Conservation (phyloP, 2,329 filamentous ascomycete genomes). For the Claviceps cyperi region DNA sequence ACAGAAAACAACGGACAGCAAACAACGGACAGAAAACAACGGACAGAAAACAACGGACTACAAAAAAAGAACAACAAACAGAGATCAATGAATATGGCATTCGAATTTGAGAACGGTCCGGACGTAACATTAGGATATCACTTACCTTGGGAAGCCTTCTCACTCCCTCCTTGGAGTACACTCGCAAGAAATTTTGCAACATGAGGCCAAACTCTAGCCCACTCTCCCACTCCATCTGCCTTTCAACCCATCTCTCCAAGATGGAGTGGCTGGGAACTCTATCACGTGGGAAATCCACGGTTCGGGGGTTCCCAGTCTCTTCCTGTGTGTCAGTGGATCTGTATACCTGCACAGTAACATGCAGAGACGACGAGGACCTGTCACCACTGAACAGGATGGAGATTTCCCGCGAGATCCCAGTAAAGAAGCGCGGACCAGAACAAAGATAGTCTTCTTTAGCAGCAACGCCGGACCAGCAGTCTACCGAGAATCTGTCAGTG, state of each 20-base stretch:
- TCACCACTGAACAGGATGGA: slow-evolving; percentile 22
- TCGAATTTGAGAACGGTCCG: no score
- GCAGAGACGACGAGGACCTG: slow-evolving; percentile 23
- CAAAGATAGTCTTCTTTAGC: slow-evolving; percentile 20
- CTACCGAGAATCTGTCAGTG: slow-evolving; percentile 14
- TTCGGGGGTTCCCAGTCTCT: slow-evolving; percentile 16
- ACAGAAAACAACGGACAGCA: neutral
- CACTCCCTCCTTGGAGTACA: slow-evolving; percentile 20
- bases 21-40: neutral
- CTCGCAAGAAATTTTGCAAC: slow-evolving; percentile 24
- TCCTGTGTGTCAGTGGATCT: slow-evolving; percentile 17
- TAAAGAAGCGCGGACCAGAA: slow-evolving; percentile 21
- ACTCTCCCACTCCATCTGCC: slow-evolving; percentile 21
- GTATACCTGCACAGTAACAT: slow-evolving; percentile 25
- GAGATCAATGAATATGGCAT: no score
- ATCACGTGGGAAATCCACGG: slow-evolving; percentile 23
- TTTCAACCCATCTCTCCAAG: slow-evolving; percentile 24
- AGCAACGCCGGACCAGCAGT: slow-evolving; percentile 23
- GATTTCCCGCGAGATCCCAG: slow-evolving; percentile 22
- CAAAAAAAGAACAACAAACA: neutral
- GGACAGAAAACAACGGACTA: neutral
- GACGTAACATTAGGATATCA: neutral
- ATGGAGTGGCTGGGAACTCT: slow-evolving; percentile 20
- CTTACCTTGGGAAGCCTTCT: slow-evolving; percentile 25
- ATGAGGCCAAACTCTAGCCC: slow-evolving; percentile 18